phyloP scores from a whole-genome alignment of 2,329 filamentous ascomycete species.

The Aspergillus floridensis region DNA sequence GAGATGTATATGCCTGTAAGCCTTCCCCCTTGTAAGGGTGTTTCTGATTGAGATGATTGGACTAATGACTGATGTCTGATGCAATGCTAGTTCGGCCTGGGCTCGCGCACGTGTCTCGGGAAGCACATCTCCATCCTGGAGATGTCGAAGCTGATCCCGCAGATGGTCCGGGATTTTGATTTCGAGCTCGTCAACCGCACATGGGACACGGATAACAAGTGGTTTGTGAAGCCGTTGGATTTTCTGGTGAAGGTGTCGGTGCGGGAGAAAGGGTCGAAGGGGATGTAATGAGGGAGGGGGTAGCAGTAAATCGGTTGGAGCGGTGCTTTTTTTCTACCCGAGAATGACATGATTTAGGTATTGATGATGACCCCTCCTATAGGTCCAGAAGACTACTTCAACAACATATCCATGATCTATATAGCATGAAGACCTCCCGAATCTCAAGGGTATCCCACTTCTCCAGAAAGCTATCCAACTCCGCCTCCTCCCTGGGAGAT shows the following conservation, averaged over 20 bases:
- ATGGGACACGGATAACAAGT: conserved; percentile 41
- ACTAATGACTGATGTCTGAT: background rate
- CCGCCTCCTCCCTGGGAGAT: no score
- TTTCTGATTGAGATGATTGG: no score
- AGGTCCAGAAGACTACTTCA: no score
- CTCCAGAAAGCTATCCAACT: no score
- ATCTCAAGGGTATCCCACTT: no score
- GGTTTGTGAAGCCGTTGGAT: conserved; percentile 46
- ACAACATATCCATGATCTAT: no score
- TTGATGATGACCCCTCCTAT: no score
- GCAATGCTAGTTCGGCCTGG: conserved; percentile 33
- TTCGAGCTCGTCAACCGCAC: conserved; percentile 17
- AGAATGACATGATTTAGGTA: no score
- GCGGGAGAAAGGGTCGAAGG: background rate
- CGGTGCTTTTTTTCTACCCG: no score
- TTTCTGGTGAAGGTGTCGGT: conserved; percentile 35
- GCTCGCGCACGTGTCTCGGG: conserved; percentile 32
- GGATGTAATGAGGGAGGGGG: no score
- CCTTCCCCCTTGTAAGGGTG: background rate
- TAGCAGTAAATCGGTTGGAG: no score
- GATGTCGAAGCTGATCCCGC: conserved; percentile 38
- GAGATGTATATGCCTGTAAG: conserved; percentile 42
- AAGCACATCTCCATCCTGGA: conserved; percentile 41
- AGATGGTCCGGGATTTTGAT: conserved; percentile 32
- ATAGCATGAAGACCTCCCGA: no score